Percentiles rank a stretch among this genome's conserved stretches.
Evolutionary conservation across 495 filamentous ascomycete genomes (phyloP).

Genomic region (Tuber umbilicatum): DNA sequence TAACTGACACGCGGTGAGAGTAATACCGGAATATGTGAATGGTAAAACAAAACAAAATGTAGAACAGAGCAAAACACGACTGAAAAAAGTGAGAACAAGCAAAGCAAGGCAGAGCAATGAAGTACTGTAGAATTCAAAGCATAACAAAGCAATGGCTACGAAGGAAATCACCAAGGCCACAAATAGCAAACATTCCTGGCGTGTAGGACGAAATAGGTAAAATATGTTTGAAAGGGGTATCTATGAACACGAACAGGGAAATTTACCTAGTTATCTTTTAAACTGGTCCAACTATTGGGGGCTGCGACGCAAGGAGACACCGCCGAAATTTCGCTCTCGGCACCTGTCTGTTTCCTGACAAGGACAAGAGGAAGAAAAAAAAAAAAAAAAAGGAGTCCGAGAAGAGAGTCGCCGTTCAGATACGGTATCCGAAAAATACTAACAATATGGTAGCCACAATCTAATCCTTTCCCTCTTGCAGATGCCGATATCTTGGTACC

Average conservation of each 20-base stretch:
- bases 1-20: slow-evolving; percentile 9
- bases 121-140: slow-evolving; percentile 1
- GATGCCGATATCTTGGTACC: not conserved
- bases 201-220: not conserved
- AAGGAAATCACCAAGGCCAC: slow-evolving; percentile 1
- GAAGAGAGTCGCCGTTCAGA: slow-evolving; percentile 3
- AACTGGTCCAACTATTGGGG: slow-evolving; percentile 30
- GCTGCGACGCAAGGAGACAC: slow-evolving; percentile 36
- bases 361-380: not conserved
- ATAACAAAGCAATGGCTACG: not conserved
- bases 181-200: not conserved
- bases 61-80: slow-evolving; percentile 8
- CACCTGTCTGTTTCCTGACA: not conserved
- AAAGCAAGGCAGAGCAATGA: slow-evolving; percentile 1
- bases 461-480: not conserved
- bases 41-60: slow-evolving; percentile 25
- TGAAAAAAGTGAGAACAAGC: not conserved
- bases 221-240: not conserved
- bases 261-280: slow-evolving; percentile 19
- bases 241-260: not conserved
- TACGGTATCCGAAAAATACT: not conserved
- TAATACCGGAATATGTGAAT: slow-evolving; percentile 12
- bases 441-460: not conserved
- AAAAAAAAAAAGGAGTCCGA: not conserved
- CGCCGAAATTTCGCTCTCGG: slow-evolving; percentile 14